Conservation (phyloP, 495 filamentous ascomycete genomes). For the Penicillium coprophilum region DNA sequence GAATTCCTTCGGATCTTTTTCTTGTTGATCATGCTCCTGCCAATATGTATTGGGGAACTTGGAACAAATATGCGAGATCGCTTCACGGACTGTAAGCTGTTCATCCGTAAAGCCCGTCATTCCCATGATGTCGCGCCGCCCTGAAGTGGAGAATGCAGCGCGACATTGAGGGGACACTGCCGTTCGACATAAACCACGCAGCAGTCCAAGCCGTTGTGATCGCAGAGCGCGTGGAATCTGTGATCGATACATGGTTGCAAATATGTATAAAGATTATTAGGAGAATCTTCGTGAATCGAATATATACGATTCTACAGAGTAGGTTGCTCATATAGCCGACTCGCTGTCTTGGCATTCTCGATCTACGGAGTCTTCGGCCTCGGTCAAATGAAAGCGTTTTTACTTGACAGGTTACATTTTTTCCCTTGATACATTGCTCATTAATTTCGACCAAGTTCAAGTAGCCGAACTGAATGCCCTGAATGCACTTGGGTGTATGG, state of each 20-base stretch:
- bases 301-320: conserved; percentile 11
- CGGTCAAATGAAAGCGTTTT: background rate
- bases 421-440: background rate
- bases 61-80: conserved; percentile 65
- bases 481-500: background rate
- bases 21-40: conserved; percentile 65
- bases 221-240: conserved; percentile 15
- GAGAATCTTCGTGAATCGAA: background rate
- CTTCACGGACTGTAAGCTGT: conserved; percentile 69
- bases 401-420: background rate
- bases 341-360: conserved; percentile 6
- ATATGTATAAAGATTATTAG: background rate
- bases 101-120: conserved; percentile 68
- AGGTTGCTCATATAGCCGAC: conserved; percentile 8
- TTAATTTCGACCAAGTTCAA: background rate
- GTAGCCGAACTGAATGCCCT: background rate
- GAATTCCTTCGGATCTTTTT: conserved; percentile 68
- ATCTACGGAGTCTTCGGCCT: background rate
- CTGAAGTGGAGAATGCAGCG: conserved; percentile 33
- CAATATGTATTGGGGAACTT: conserved; percentile 66
- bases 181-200: background rate
- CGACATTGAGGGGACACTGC: background rate
- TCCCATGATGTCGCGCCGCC: conserved; percentile 58
- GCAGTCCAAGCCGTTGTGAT: conserved; percentile 4
- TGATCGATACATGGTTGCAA: conserved; percentile 20